Evolutionary conservation across 257 asterid species (phyloP).

Genomic region (Solanum ossicruentum): DNA sequence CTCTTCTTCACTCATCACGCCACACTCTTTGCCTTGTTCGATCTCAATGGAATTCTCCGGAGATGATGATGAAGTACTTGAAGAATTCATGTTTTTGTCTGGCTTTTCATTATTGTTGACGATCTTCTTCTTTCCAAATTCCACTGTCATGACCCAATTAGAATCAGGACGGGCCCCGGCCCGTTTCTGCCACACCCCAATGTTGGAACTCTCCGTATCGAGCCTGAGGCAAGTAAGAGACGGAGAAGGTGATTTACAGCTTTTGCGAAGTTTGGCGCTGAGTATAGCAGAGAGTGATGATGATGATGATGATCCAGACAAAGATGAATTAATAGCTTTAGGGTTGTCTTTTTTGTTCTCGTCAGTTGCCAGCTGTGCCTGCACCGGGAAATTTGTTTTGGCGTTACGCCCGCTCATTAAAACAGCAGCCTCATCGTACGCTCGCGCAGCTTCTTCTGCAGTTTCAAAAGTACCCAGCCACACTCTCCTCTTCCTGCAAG

Average conservation of each 20-base stretch:
- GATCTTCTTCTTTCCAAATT: slow-evolving; percentile 17
- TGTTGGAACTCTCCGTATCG: slow-evolving; percentile 43
- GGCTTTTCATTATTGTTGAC: not conserved
- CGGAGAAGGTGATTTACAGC: slow-evolving; percentile 31
- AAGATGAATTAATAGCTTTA: not conserved
- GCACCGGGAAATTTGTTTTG: slow-evolving; percentile 42
- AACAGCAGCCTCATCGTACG: slow-evolving; percentile 48
- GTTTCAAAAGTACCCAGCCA: slow-evolving; percentile 56
- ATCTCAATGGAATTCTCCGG: not conserved
- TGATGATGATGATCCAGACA: slow-evolving; percentile 12
- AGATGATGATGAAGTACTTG: not conserved
- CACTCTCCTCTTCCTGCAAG: slow-evolving; percentile 40
- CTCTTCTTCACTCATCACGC: slow-evolving; percentile 28
- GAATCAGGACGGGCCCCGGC: slow-evolving; percentile 35
- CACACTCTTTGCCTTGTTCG: not conserved
- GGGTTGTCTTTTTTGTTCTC: not conserved
- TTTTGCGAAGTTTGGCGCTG: slow-evolving; percentile 34
- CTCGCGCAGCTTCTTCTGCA: slow-evolving; percentile 50
- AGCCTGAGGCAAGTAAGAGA: slow-evolving; percentile 49
- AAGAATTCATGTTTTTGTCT: not conserved
- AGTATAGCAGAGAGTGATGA: slow-evolving; percentile 15
- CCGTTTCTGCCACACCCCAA: slow-evolving; percentile 53
- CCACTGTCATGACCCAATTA: slow-evolving; percentile 49
- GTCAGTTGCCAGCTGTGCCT: not conserved
- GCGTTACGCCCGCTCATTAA: slow-evolving; percentile 49